Percentiles rank a stretch among this genome's conserved stretches.
Evolutionary conservation across 2,329 filamentous ascomycete species (phyloP).

Genomic region (Monilinia polystroma): DNA sequence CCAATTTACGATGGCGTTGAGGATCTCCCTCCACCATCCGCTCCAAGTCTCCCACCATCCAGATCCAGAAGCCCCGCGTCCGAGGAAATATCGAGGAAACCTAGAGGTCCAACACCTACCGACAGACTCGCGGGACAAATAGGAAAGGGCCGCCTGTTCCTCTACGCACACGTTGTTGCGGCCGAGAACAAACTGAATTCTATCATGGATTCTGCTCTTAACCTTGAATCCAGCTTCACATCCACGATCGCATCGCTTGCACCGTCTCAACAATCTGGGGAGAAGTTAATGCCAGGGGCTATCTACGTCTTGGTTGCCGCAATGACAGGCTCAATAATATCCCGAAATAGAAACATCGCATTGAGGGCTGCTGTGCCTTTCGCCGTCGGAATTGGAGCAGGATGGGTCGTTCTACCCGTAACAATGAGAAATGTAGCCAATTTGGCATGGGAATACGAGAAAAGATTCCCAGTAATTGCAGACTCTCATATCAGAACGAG

Average conservation of each 20-base stretch:
- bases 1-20: slow-evolving; percentile 79
- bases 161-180: slow-evolving; percentile 71
- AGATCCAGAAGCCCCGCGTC: slow-evolving; percentile 26
- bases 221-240: slow-evolving; percentile 87
- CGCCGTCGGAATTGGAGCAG: slow-evolving; percentile 76
- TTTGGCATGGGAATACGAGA: slow-evolving; percentile 89
- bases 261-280: slow-evolving; percentile 78
- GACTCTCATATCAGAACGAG: slow-evolving; percentile 75
- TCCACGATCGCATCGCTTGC: slow-evolving; percentile 85
- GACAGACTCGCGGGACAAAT: slow-evolving; percentile 85
- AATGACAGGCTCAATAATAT: slow-evolving; percentile 92
- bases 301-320: slow-evolving; percentile 91
- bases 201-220: slow-evolving; percentile 75
- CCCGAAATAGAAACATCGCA: slow-evolving; percentile 82
- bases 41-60: slow-evolving; percentile 29
- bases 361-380: slow-evolving; percentile 75
- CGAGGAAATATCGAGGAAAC: slow-evolving; percentile 34
- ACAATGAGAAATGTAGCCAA: slow-evolving; percentile 88
- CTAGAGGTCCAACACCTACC: slow-evolving; percentile 70
- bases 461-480: slow-evolving; percentile 78
- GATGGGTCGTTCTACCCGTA: slow-evolving; percentile 80
- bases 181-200: slow-evolving; percentile 82
- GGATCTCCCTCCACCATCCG: slow-evolving; percentile 42
- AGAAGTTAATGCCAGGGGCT: slow-evolving; percentile 83
- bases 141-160: slow-evolving; percentile 72